These are phyloP conservation scores for Boletus speciosus DNA, from an alignment of 768 basidiomycete genomes.

Conservation along the genomic window DNA sequence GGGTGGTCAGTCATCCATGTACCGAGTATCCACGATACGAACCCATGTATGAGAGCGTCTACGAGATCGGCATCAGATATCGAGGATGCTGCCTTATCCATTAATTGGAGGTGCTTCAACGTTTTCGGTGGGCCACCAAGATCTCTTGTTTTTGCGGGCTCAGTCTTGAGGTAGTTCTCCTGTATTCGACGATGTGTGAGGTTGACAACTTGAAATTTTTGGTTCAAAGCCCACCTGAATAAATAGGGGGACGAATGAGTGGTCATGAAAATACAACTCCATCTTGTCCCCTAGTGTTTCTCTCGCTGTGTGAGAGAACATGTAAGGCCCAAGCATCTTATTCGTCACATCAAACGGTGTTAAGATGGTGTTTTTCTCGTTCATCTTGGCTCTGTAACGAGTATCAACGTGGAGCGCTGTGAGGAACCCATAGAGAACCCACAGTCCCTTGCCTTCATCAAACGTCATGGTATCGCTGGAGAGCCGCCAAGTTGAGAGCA, in stretches of 20 bases:
- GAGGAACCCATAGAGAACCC: constrained; percentile 27
- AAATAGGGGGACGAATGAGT: constrained; percentile 90
- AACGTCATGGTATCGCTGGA: constrained; percentile 78
- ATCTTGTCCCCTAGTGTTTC: constrained; percentile 89
- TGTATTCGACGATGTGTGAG: constrained; percentile 28
- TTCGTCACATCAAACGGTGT: constrained; percentile 91
- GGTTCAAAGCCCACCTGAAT: constrained; percentile 61
- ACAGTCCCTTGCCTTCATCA: constrained; percentile 92
- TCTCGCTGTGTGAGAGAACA: constrained; percentile 78
- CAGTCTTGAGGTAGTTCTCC: constrained; percentile 94
- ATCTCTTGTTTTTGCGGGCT: constrained; percentile 59
- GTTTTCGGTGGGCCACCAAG: constrained; percentile 58
- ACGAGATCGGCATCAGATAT: constrained; percentile 95
- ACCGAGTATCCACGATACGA: background rate
- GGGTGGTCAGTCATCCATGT: background rate
- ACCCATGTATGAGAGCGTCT: constrained; percentile 93
- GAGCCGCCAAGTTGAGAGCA: constrained; percentile 97
- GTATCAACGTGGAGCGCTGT: constrained; percentile 1
- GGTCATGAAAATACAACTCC: constrained; percentile 96
- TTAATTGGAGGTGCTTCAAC: constrained; percentile 73
- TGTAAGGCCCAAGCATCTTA: constrained; percentile 86
- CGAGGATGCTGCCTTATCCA: constrained; percentile 85
- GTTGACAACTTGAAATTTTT: background rate
- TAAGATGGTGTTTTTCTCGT: constrained; percentile 88
- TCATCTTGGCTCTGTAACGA: constrained; percentile 66